Base-by-base conservation (phyloP, 495 filamentous ascomycete species). In the Podospora pseudoanserina region DNA sequence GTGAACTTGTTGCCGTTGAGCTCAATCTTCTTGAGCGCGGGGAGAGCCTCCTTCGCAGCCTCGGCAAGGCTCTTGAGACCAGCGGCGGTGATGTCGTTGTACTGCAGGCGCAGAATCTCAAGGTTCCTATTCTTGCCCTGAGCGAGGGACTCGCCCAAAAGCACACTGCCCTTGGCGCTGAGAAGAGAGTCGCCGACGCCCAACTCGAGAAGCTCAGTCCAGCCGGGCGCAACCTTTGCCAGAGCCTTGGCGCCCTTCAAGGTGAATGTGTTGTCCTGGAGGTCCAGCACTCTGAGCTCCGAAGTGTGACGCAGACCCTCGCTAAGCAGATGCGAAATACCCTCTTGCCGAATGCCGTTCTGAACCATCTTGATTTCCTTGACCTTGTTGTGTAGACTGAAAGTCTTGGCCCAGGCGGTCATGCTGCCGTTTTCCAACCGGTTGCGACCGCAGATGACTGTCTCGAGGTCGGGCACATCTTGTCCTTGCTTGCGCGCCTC, bases 211-310 rank as follows among this genome's bases (percentile, higher is more conserved):
- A 98, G 83, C 59, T 88, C 83, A 13, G 82, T 79, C 95, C 95
- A 99, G 62, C 85, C 82, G 0, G 85, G 82, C 30, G 93, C 82
- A 18, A 92, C 92, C 67, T 85, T 85, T 3, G 91, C 88, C 56
- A 99, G 82, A 32, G 93, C 93, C 72, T 81, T 87, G 4, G 93
- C 92, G 7, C 94, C 95, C 66, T 84, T 80, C 44, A 88, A 71
- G 7, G 96, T 98, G 75, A 98, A 98, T 13, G 95, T 97, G 79
- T 99, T 99, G 76, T 99, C 95, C 80, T 99, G 94, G 71, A 99
- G 79, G 84, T 99, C 95, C 49, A 98, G 77, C 57, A 92, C 84
- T 76, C 87, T 78, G 49, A 99, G 83, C 44, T 80, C 79, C 23
- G 75, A 82, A 39, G 90, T 86, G 69, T 89, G 84, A 63, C 85